Evolutionary conservation across 2,329 filamentous ascomycete species (phyloP).

Genomic region (Raffaelea albimanens): DNA sequence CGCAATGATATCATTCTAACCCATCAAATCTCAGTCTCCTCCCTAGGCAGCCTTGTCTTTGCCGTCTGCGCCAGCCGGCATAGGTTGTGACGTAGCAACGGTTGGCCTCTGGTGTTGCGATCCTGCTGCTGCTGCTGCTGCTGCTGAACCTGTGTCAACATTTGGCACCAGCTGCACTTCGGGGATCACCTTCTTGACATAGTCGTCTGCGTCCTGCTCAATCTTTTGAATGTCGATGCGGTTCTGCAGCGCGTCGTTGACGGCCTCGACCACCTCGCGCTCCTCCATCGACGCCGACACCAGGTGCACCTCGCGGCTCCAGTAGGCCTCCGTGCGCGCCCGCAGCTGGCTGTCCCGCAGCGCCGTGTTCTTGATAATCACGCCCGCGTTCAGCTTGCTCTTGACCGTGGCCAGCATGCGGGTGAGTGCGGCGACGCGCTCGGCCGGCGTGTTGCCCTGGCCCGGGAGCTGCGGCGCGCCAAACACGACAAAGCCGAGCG

Average conservation of each 20-base stretch:
- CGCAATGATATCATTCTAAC: no score
- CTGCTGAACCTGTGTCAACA: no score
- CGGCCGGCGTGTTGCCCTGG: constrained; percentile 34
- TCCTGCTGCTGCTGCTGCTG: no score
- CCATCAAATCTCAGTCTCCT: no score
- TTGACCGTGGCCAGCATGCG: constrained; percentile 48
- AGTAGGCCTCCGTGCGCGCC: constrained; percentile 60
- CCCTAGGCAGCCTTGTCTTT: no score
- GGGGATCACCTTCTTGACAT: constrained; percentile 37
- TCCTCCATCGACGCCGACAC: constrained; percentile 73
- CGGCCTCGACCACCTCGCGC: constrained; percentile 60
- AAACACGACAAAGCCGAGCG: no score
- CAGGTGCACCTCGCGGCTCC: constrained; percentile 64
- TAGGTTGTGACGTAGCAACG: no score
- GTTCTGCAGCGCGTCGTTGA: constrained; percentile 56
- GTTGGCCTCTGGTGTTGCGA: no score
- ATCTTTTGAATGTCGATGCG: constrained; percentile 55
- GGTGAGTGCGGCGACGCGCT: constrained; percentile 54
- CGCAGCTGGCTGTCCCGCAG: constrained; percentile 65
- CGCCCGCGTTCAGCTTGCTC: constrained; percentile 61
- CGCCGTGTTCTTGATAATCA: constrained; percentile 71
- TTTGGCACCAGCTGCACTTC: constrained; percentile 19
- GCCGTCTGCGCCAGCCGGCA: no score
- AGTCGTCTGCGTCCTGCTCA: constrained; percentile 53
- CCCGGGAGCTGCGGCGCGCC: constrained; percentile 34